These are phyloP conservation scores for Telopea speciosissima DNA, from an alignment of 177 flowering plant species.

Conservation along the genomic window DNA sequence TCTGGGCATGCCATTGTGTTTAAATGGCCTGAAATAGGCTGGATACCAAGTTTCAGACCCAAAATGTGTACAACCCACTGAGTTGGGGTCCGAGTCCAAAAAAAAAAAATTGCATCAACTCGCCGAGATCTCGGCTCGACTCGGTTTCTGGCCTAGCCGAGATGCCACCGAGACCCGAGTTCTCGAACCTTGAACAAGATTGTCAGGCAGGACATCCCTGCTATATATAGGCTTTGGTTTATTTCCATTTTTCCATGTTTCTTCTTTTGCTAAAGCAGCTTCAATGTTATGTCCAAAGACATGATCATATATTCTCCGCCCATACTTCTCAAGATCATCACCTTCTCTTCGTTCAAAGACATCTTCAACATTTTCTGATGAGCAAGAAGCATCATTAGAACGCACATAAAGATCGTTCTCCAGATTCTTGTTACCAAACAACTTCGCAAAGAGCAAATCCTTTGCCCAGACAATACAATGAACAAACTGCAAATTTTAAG, in stretches of 20 bases:
- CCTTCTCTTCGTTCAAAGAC: slow-evolving; percentile 61
- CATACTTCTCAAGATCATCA: slow-evolving; percentile 79
- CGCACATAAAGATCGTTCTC: slow-evolving; percentile 93
- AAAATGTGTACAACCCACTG: too few relatives aligned
- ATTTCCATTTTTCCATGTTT: slow-evolving; percentile 86
- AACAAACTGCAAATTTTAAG: slow-evolving; percentile 68
- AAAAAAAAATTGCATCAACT: too few relatives aligned
- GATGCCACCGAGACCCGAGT: too few relatives aligned
- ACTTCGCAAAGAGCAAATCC: slow-evolving; percentile 87
- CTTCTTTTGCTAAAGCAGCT: slow-evolving; percentile 81
- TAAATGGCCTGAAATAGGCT: too few relatives aligned
- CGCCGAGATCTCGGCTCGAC: too few relatives aligned
- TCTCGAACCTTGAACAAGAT: slow-evolving; percentile 19
- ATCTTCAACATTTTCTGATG: slow-evolving; percentile 56
- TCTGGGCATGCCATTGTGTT: too few relatives aligned
- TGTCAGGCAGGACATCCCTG: slow-evolving; percentile 50
- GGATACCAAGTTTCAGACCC: too few relatives aligned
- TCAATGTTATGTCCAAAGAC: slow-evolving; percentile 97
- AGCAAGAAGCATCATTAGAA: slow-evolving; percentile 54
- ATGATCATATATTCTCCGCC: slow-evolving; percentile 85
- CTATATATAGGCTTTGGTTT: slow-evolving; percentile 76
- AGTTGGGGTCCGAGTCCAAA: too few relatives aligned
- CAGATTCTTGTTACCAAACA: slow-evolving; percentile 90
- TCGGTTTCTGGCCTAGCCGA: too few relatives aligned
- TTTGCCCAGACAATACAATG: slow-evolving; percentile 99